Base-by-base conservation (phyloP, 2,329 filamentous ascomycete species). In the Fusarium sp. region DNA sequence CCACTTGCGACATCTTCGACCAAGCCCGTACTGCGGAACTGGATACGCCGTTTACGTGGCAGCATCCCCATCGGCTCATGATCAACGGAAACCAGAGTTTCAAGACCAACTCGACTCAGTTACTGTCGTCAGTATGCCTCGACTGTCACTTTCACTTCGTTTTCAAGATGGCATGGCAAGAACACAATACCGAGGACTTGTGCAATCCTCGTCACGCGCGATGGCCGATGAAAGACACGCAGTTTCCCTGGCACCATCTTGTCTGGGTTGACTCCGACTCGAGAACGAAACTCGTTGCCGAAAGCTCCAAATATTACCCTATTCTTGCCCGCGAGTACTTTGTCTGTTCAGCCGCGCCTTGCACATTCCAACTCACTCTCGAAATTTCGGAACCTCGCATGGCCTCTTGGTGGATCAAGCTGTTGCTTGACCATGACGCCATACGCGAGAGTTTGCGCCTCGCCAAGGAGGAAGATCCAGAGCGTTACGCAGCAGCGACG, bases 311-410 rank as follows among this genome's bases (percentile, higher is more conserved):
- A 60, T 81, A 82, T 56, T 81, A 83, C 36, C 83, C 82, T 1
- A 62, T 82, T 15, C 59, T 78, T 30, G 77, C 80, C 12, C 73
- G 76, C 28, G 79, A 82, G 30, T 62, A 73, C 13, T 86, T 84
- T 54, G 72, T 77, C 27, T 87, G 85, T 74, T 84, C 82, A 0
- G 79, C 82, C 4, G 73, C 74, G 1, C 71, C 76, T 8, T 87
- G 85, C 72, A 79, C 79, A 1, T 81, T 85, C 41, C 70, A 77
- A 23, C 57, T 88, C 39, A 80, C 75, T 2, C 75, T 89, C 16
- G 84, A 88, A 57, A 80, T 89, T 7, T 85, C 83, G 7, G 73
- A 80, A 54, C 86, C 86, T 11, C 85, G 85, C 3, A 80, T 90
- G 68, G 73, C 76, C 11, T 71, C 73, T 4, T 76, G 77, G 58